Evolutionary conservation across 2,329 filamentous ascomycete genomes (phyloP).

Genomic region (Hymenoscyphus scutula): DNA sequence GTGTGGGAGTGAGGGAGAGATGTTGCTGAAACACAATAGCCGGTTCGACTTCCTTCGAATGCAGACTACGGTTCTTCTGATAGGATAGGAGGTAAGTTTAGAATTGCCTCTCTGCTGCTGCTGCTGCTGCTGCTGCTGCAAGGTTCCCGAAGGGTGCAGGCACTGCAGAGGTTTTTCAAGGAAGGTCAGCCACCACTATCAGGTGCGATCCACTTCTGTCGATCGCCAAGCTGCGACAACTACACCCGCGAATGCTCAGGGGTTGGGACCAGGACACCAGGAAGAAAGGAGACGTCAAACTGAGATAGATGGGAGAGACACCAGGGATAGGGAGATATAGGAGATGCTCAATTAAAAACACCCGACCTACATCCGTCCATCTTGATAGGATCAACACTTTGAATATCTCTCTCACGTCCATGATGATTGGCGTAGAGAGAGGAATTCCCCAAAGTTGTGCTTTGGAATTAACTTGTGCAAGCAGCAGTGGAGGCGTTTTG

Average conservation of each 20-base stretch:
- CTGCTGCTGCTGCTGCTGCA: too few species aligned
- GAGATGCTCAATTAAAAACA: background rate
- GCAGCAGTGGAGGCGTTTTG: background rate
- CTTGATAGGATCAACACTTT: background rate
- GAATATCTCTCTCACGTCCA: background rate
- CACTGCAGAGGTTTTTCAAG: too few species aligned
- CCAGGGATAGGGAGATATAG: background rate
- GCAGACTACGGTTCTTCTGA: background rate
- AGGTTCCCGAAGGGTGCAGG: background rate
- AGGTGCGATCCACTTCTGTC: background rate
- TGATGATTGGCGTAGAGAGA: background rate
- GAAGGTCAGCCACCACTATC: background rate
- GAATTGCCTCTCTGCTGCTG: background rate
- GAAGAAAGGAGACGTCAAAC: background rate
- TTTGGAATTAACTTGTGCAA: background rate
- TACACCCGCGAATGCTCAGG: background rate
- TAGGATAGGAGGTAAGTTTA: background rate
- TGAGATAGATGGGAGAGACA: too few species aligned
- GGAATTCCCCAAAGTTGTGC: too few species aligned
- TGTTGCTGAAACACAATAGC: background rate
- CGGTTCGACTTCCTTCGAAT: background rate
- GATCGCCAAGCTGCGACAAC: slow-evolving; percentile 4
- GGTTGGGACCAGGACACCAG: background rate
- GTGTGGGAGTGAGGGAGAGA: background rate
- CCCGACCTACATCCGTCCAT: background rate